These are phyloP conservation scores for Kuraishia floccosa DNA, from an alignment of 805 yeast genomes.

Conservation along the genomic window DNA sequence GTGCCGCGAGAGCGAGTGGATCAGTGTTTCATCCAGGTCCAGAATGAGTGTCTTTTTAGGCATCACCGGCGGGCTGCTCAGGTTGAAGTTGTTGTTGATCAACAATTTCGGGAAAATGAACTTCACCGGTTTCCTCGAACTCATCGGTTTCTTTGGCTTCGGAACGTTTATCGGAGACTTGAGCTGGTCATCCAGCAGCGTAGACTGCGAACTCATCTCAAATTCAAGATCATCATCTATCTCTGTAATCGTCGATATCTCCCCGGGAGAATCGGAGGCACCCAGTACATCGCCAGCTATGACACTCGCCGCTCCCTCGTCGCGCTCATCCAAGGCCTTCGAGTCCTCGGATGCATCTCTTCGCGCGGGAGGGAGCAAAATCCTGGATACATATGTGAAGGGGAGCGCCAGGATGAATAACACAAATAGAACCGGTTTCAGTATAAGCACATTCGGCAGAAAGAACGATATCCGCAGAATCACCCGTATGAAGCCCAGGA, in stretches of 20 bases:
- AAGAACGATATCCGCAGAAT: conserved; percentile 24
- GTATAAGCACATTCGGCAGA: conserved; percentile 35
- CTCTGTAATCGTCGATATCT: conserved; percentile 17
- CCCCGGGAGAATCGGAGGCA: conserved; percentile 3
- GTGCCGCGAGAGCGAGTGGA: conserved; percentile 77
- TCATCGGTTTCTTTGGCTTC: conserved; percentile 5
- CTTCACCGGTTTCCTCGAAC: conserved; percentile 4
- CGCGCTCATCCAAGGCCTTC: neutral
- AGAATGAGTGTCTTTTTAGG: conserved; percentile 59
- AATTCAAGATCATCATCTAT: conserved; percentile 24
- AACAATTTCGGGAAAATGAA: conserved; percentile 21
- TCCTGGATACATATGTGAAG: conserved; percentile 2
- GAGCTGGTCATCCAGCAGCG: conserved; percentile 15
- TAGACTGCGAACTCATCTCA: conserved; percentile 10
- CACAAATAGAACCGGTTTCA: conserved; percentile 37
- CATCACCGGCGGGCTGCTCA: conserved; percentile 17
- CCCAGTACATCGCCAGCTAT: neutral
- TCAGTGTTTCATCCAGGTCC: conserved; percentile 89
- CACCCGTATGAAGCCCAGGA: conserved; percentile 4
- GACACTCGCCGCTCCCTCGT: no score
- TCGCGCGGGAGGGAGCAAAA: no score
- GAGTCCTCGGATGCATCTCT: no score
- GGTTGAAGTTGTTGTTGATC: conserved; percentile 16
- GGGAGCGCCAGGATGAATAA: conserved; percentile 51
- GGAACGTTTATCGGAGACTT: conserved; percentile 18